Evolutionary conservation across 495 filamentous ascomycete genomes (phyloP), one percentile per base, ranked within the genome.

Genomic region (Neurospora africana): DNA sequence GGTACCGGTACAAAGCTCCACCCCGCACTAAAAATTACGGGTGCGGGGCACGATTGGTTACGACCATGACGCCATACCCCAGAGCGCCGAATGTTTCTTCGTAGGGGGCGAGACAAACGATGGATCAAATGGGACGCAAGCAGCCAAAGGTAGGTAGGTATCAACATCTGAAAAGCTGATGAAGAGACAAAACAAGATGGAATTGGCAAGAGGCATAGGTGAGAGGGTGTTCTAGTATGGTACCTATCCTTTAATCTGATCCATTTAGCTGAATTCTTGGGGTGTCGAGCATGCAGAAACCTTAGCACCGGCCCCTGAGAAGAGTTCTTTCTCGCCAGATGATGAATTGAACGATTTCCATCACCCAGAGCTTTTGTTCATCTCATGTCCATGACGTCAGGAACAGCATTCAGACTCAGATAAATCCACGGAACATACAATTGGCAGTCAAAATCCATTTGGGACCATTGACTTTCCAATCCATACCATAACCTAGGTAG

Each of bases 21-120:
- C 73, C 73, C 73, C 73, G 69, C 73, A 73, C 40, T 68, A 40
- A 35, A 23, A 37, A 27, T 5, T 13, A 67, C 3, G 23, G 43
- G 11, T 40, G 72, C 37, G 77, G 76, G 74, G 75, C 73, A 72
- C 72, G 69, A 77, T 75, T 44, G 37, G 44, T 27, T 27, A n/a
- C 9, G 27, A 13, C 68, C 72, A 77, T 77, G 77, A 75, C 77
- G 74, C 72, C 76, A 78, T 79, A 37, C 38, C 39, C 39, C 39
- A 43, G 30, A 36, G 33, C 70, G 17, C 4, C n/a, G 35, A 6
- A 30, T 19, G 23, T 33, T 33, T 58, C 6, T 10, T 17, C 27
- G 27, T 27, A 4, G 27, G 27, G 15, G 15, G 53, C 53, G 27
- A 65, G 27, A 33, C 23, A 13, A 65, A 65, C 27, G 13, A 33